phyloP scores from a whole-genome alignment of 2,329 filamentous ascomycete genomes.

The Curvularia verruculosa region DNA sequence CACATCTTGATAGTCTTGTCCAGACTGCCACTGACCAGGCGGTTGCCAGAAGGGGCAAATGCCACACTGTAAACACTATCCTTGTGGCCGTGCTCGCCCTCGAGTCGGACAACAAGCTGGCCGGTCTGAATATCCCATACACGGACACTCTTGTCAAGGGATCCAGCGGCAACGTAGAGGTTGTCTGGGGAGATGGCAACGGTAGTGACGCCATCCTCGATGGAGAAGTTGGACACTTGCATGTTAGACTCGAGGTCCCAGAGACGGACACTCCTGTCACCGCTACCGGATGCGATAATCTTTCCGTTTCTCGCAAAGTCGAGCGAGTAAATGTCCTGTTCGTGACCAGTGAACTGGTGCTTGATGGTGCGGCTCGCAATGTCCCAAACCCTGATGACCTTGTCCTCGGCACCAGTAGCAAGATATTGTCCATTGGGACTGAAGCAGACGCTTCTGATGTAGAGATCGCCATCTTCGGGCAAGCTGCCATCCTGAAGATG shows the following conservation, averaged over 20 bases:
- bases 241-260: constrained; percentile 91
- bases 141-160: constrained; percentile 94
- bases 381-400: constrained; percentile 97
- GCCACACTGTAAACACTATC: constrained; percentile 97
- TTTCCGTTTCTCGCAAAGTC: constrained; percentile 94
- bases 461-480: constrained; percentile 88
- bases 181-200: constrained; percentile 97
- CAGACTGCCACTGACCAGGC: constrained; percentile 90
- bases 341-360: constrained; percentile 93
- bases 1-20: constrained; percentile 99
- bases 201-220: constrained; percentile 96
- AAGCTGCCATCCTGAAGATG: constrained; percentile 88
- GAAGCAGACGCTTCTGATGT: constrained; percentile 98
- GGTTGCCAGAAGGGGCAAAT: constrained; percentile 90
- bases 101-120: constrained; percentile 86
- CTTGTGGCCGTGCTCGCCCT: constrained; percentile 92
- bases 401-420: constrained; percentile 96
- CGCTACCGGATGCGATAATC: constrained; percentile 93
- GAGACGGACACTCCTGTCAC: constrained; percentile 89
- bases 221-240: constrained; percentile 83
- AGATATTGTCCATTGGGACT: constrained; percentile 94
- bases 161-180: constrained; percentile 91
- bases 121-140: constrained; percentile 93
- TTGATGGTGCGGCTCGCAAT: constrained; percentile 83
- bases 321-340: constrained; percentile 97